These are phyloP conservation scores for Neonectria sp. DNA, from an alignment of 2,329 filamentous ascomycete species.

Conservation along the genomic window DNA sequence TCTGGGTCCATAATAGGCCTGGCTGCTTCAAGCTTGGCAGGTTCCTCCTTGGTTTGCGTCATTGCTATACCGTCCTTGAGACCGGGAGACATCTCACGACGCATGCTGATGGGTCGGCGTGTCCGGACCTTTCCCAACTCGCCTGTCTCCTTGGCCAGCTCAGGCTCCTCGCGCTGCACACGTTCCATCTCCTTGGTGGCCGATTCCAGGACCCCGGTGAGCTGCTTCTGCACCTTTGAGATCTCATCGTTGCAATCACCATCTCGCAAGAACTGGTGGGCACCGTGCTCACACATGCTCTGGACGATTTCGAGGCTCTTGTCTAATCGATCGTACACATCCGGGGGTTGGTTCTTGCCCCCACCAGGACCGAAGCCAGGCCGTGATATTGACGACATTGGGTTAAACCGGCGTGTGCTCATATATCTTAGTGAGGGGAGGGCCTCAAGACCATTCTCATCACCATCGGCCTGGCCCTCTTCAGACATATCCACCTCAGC, in stretches of 20 bases:
- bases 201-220: conserved; percentile 74
- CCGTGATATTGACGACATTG: conserved; percentile 48
- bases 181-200: conserved; percentile 73
- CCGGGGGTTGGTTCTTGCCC: conserved; percentile 50
- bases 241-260: conserved; percentile 88
- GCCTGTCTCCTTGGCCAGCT: conserved; percentile 55
- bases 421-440: conserved; percentile 59
- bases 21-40: conserved; percentile 44
- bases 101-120: conserved; percentile 68
- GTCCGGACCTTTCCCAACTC: conserved; percentile 62
- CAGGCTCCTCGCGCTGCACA: conserved; percentile 67
- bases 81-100: conserved; percentile 58
- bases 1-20: conserved; percentile 34
- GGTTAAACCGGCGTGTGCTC: conserved; percentile 54
- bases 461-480: conserved; percentile 60
- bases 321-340: conserved; percentile 82
- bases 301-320: conserved; percentile 86
- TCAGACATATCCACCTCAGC: conserved; percentile 72
- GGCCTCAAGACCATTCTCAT: conserved; percentile 47
- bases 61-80: conserved; percentile 47
- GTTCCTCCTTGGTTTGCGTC: conserved; percentile 45
- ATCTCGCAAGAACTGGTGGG: conserved; percentile 90
- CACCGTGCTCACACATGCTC: conserved; percentile 85
- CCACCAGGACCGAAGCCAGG: conserved; percentile 43
- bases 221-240: conserved; percentile 75